Evolutionary conservation across 2,329 filamentous ascomycete genomes (phyloP), one percentile per base, ranked within the genome.

Genomic region (Botrytis squamosa): DNA sequence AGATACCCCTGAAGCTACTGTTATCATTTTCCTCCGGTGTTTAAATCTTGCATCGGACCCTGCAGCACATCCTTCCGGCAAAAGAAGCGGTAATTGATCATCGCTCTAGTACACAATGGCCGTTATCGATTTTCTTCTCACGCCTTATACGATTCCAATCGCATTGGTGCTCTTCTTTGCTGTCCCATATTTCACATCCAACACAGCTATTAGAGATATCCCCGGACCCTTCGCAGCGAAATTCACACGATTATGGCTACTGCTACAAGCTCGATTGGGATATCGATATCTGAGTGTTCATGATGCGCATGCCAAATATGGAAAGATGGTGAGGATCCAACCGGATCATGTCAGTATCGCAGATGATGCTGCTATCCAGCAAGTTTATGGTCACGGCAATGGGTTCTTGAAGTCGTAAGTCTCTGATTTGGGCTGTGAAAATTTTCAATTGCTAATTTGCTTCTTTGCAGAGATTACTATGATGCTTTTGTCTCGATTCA

Each of bases 401-500:
- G 92, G 91, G 0, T 92, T 93, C 78, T 80, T 93, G 74, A 94
- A 94, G 81, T 85, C 90, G 87, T 91, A 82, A 68, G 80, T 78
- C 33, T 20, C 25, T 14, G 63, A 38, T 55, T 60, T 60, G 36
- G 16, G 16, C 14, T 42, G 18, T 18, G 36, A 42, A 3, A 18
- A 33, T 18, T 46, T 59, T 25, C 29, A 42, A 52, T 44, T 42
- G 63, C 44, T 72, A 70, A 73, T 44, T 36, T n/a, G 44, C 4
- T 42, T 46, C 40, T 46, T 44, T 20, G 81, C 85, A 94, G 92
- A 60, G 91, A 95, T 3, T 97, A 95, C 84, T 97, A 97, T 79
- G 93, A 97, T 79, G 92, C 93, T 67, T 97, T 97, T 79, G 94
- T 97, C 72, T 95, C 92, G 18, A 97, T 97, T 79, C 88, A 88